Evolutionary conservation across 2,329 filamentous ascomycete species (phyloP).

Genomic region (Paraconiothyrium brasiliense): DNA sequence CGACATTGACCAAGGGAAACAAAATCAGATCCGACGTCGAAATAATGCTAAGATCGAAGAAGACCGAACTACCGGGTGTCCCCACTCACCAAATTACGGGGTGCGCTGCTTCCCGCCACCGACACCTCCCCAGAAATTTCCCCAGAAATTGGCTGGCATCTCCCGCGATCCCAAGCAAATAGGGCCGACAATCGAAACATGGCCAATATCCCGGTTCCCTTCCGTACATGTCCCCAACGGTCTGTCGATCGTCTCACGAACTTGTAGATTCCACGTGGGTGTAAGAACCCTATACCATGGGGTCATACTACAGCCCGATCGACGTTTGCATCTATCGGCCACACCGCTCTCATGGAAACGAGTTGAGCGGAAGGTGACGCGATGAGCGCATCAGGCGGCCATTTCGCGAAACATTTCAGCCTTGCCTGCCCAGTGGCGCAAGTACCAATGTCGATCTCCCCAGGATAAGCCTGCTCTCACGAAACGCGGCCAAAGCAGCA

Average conservation of each 20-base stretch:
- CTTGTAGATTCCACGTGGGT: neutral
- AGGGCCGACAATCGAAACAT: neutral
- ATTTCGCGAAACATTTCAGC: constrained; percentile 6
- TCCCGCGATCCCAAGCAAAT: neutral
- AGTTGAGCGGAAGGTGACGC: neutral
- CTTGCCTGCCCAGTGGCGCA: constrained; percentile 4
- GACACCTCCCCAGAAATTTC: neutral
- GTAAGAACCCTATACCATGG: neutral
- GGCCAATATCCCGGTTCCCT: too few species aligned
- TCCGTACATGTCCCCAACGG: too few species aligned
- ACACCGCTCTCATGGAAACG: constrained; percentile 8
- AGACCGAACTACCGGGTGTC: too few species aligned
- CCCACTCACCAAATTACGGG: neutral
- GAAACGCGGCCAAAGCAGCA: constrained; percentile 1
- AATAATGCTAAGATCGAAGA: neutral
- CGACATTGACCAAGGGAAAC: neutral
- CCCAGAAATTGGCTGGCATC: neutral
- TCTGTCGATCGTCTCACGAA: neutral
- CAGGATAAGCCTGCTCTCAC: neutral
- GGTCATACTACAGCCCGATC: neutral
- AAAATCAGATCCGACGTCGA: neutral
- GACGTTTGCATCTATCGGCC: neutral
- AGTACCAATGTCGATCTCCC: neutral
- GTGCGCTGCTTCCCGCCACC: neutral
- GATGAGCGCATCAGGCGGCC: constrained; percentile 8